Percentiles rank a stretch among this genome's conserved stretches.
Conservation (phyloP, 495 filamentous ascomycete genomes). For the Talaromyces wortmannii region DNA sequence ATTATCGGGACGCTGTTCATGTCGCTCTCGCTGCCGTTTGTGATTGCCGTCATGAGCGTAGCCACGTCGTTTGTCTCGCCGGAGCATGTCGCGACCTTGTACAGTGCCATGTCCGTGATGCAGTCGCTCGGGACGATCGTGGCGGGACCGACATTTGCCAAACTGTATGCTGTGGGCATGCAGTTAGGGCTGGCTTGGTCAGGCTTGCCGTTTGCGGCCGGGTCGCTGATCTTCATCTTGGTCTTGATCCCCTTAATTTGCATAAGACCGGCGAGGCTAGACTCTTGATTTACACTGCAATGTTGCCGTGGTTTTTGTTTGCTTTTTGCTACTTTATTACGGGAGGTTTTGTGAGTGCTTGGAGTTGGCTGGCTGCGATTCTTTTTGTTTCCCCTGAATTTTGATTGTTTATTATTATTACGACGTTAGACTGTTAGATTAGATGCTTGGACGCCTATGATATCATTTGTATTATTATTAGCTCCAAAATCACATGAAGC, state of each 20-base stretch:
- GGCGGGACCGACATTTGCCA: constrained; percentile 26
- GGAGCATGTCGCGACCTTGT: constrained; percentile 26
- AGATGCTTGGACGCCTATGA: too few species aligned
- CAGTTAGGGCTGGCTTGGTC: constrained; percentile 25
- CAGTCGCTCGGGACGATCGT: constrained; percentile 21
- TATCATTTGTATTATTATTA: too few species aligned
- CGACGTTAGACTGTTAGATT: too few species aligned
- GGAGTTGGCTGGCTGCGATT: too few species aligned
- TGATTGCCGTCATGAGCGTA: constrained; percentile 22
- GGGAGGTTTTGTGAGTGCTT: too few species aligned
- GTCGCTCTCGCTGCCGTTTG: constrained; percentile 24
- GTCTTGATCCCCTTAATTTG: background rate
- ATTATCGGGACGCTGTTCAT: constrained; percentile 27
- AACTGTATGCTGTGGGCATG: constrained; percentile 29
- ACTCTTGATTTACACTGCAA: background rate
- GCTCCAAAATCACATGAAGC: too few species aligned
- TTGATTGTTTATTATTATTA: too few species aligned
- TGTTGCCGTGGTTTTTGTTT: too few species aligned
- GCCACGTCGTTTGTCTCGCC: constrained; percentile 27
- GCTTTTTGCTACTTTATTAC: too few species aligned
- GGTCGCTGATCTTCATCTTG: background rate
- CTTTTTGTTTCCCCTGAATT: too few species aligned
- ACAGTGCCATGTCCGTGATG: constrained; percentile 25
- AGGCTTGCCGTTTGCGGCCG: constrained; percentile 17
- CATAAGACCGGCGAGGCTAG: background rate